These are phyloP conservation scores for Eremothecium coryli DNA, from an alignment of 1,139 yeast genomes.

Conservation along the genomic window DNA sequence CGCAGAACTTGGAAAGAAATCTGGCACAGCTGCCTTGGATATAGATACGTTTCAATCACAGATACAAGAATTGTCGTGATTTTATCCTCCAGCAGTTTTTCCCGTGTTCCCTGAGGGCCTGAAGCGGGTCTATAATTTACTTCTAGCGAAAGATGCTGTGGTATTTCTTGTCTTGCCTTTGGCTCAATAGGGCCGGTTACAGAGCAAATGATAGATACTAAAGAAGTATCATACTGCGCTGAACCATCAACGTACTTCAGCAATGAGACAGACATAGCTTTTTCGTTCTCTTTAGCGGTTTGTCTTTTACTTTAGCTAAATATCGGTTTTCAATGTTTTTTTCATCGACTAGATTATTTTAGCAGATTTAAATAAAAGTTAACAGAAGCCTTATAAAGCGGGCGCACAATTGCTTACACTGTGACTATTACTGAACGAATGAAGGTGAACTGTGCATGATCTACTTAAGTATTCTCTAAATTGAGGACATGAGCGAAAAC, in stretches of 20 bases:
- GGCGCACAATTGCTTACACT: too few species aligned
- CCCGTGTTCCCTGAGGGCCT: conserved; percentile 71
- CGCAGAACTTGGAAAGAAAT: conserved; percentile 75
- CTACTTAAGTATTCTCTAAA: too few species aligned
- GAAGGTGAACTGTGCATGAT: too few species aligned
- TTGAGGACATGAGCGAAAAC: too few species aligned
- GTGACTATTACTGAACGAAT: too few species aligned
- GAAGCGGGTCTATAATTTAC: conserved; percentile 69
- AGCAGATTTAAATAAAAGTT: conserved; percentile 2
- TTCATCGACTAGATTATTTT: too few species aligned
- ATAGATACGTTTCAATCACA: conserved; percentile 52
- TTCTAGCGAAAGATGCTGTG: conserved; percentile 70
- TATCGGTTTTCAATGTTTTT: too few species aligned
- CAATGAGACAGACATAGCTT: conserved; percentile 12
- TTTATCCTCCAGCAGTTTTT: conserved; percentile 64
- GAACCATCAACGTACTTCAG: conserved; percentile 72
- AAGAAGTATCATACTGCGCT: conserved; percentile 44
- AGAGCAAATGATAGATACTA: conserved; percentile 57
- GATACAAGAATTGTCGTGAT: conserved; percentile 54
- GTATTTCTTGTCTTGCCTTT: conserved; percentile 72
- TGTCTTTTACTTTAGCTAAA: too few species aligned
- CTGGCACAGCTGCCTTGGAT: conserved; percentile 81
- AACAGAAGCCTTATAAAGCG: too few species aligned
- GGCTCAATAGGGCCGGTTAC: conserved; percentile 92
- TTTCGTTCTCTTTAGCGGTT: not conserved